Base-by-base conservation (phyloP, 129 eudicot genomes). In the Flaveria sonorensis region DNA sequence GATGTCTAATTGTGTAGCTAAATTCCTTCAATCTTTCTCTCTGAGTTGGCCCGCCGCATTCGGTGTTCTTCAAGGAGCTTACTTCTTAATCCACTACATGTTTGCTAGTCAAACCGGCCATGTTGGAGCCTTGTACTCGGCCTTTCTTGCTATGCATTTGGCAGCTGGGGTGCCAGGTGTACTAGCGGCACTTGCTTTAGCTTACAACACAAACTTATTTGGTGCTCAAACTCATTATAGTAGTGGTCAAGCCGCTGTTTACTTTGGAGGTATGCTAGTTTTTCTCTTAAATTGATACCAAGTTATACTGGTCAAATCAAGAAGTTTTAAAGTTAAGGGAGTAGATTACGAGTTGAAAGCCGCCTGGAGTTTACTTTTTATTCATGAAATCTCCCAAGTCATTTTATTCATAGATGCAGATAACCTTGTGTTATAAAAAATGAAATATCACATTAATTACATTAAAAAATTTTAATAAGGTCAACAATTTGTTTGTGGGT, bases 101-200 rank as follows among this genome's bases (percentile, higher is more conserved):
- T 92, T 92, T 82, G 96, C 98, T 47, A 92, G 98, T 79, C 98
- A 92, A 83, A 90, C 94, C 16, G 98, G 96, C 42, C 98, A 93
- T 75, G 96, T 93, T 40, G 98, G 96, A 65, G 98, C 98, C 69
- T 81, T 93, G 40, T 93, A 90, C 79, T 85, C 98, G 16, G 95
- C 96, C 4, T 93, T 93, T 78, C 90, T 93, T 53, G 96, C 96
- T 13, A 88, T 90, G 98, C 85, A 93, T 64, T 66, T 93, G 83
- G 98, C 96, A 1, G 84, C 98, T 26, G 98, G 98, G 32, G 98
- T 88, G 13, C 98, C 98, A 0, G 94, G 90, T 75, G 79, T 83
- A 40, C 57, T 93, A 83, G 90, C 98, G 7, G 98, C 98, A 20
- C 83, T 90, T 40, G 91, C 87, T 24, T 79, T 93, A 36, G 95